Evolutionary conservation across 2,329 filamentous ascomycete species (phyloP), one percentile per base, ranked within the genome.

Genomic region (Penicillium rolfsii): DNA sequence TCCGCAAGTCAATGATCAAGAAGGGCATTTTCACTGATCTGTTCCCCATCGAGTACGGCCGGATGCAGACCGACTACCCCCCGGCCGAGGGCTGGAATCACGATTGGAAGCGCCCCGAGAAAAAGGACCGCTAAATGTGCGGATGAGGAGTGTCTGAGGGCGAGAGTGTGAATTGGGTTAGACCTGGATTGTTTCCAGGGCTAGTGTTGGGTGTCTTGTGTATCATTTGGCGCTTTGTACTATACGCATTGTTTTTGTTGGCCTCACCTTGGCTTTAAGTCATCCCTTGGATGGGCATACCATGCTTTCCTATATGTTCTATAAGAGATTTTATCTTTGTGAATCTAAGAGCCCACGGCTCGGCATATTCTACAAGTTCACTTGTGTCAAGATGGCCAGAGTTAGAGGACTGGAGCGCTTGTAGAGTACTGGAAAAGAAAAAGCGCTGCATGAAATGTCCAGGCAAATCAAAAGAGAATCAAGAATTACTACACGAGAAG

Each of bases 1-100:
- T 93, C 80, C 83, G 93, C 8, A 88, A 92, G 64, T 91, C 93
- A 1, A 92, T 97, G 89, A 87, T 91, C 79, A 98, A 97, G 87
- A 90, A 90, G 78, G 91, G 91, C 6, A 82, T 96, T 19, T 97
- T 90, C 40, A 82, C 84, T 52, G 83, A 88, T 55, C 87, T 88
- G 61, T 84, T 97, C 59, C 95, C 95, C 14, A 93, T 98, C 71
- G 95, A 99, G 83, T 97, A 97, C 82, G 90, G 74, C 19, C 74
- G 79, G 52, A 68, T 80, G 69, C 79, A 97, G 84, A 94, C 91
- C 35, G 94, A 98, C 74, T 91, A 86, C 53, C 94, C 94, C 6
- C 82, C 83, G 0, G 84, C 83, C 72, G 86, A 89, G 67, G 87
- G 91, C n/a, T 99, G 94, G 93, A 95, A 98, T 80, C 88, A 96